phyloP scores from a whole-genome alignment of 345 rosid genomes.

The Geranium rotundifolium region DNA sequence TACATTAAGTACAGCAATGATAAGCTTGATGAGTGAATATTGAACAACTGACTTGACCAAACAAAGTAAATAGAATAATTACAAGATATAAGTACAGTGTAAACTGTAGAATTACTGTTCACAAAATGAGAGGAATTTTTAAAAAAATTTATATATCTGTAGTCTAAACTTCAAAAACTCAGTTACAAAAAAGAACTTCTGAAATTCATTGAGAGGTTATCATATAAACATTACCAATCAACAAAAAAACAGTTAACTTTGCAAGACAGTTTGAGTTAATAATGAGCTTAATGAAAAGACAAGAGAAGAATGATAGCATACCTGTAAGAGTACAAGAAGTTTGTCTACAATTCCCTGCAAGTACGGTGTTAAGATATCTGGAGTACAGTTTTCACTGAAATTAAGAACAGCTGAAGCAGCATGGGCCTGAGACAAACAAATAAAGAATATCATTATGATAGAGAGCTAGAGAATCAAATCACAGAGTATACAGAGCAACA shows the following conservation, averaged over 20 bases:
- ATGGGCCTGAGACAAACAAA: constrained; percentile 70
- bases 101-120: too few species aligned
- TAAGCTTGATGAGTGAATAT: constrained; percentile 1
- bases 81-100: too few species aligned
- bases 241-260: background rate
- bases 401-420: constrained; percentile 99
- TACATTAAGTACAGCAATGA: background rate
- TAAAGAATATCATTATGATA: background rate
- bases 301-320: constrained; percentile 13
- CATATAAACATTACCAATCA: background rate
- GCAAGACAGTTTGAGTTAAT: too few species aligned
- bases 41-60: background rate
- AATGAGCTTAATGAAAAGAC: background rate
- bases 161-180: background rate
- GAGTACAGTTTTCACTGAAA: constrained; percentile 97
- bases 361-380: constrained; percentile 80
- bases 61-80: background rate
- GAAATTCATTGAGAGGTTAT: background rate
- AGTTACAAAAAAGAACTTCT: background rate
- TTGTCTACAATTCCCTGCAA: constrained; percentile 91
- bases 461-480: too few species aligned
- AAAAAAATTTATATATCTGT: background rate
- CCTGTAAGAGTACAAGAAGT: constrained; percentile 92
- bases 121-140: too few species aligned
- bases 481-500: background rate